A percentile compares a stretch with the other conserved stretches of the same genome.
Evolutionary conservation across 2,329 filamentous ascomycete species (phyloP).

Genomic region (Trichoderma citrinoviride): DNA sequence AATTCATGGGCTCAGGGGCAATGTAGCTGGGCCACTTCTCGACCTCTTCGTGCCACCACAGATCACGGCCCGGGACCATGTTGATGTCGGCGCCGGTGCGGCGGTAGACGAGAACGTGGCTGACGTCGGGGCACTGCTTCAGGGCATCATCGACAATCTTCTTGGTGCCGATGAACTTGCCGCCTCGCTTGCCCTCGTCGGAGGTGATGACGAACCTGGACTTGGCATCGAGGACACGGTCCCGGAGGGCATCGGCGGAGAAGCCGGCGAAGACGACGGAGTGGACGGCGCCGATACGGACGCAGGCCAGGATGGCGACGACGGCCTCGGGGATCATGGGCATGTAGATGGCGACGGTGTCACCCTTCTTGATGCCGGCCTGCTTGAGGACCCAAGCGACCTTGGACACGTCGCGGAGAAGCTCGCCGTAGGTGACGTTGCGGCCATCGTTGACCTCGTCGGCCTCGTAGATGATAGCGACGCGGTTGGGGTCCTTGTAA

Average conservation of each 20-base stretch:
- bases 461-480: conserved; percentile 98
- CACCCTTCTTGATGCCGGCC: conserved; percentile 95
- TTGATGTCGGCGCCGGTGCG: conserved; percentile 91
- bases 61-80: conserved; percentile 83
- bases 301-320: conserved; percentile 84
- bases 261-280: conserved; percentile 98
- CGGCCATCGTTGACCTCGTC: conserved; percentile 87
- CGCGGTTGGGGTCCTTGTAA: conserved; percentile 87
- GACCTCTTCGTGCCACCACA: conserved; percentile 98
- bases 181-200: conserved; percentile 96
- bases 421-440: conserved; percentile 87
- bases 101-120: conserved; percentile 86
- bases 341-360: conserved; percentile 94
- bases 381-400: conserved; percentile 85
- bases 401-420: conserved; percentile 86
- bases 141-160: conserved; percentile 98
- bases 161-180: conserved; percentile 96
- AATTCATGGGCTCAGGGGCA: conserved; percentile 81
- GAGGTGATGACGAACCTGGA: conserved; percentile 95
- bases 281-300: conserved; percentile 91
- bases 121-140: conserved; percentile 90
- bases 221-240: conserved; percentile 87
- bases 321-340: conserved; percentile 98
- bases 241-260: conserved; percentile 91
- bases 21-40: conserved; percentile 96